Evolutionary conservation across 257 asterid genomes (phyloP), one percentile per base, ranked within the genome.

Genomic region (Solanum dulcamara): DNA sequence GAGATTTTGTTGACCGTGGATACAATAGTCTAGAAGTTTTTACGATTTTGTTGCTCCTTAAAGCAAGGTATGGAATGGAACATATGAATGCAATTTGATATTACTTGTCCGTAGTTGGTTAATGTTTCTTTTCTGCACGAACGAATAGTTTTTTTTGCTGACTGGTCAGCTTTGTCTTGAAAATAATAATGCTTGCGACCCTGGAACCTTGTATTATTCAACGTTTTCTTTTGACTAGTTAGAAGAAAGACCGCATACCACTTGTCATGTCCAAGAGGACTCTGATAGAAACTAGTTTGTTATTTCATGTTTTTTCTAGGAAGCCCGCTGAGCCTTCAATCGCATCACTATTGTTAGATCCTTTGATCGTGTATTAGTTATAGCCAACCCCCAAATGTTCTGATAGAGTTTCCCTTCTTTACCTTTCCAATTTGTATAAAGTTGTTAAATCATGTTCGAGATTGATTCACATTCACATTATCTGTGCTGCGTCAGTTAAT

Each of bases 1-100:
- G 99, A 86, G 99, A 96, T 89, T 96, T 96, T 90, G 99, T 96
- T 87, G 99, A 96, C 87, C 99, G 99, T 84, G 99, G 99, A 81
- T 96, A 96, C 86, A 96, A 96, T 88, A 96, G 99, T 91, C 92
- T 96, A 62, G 99, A 96, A 91, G 98, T 95, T 85, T 96, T 96
- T 91, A 94, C 98, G 79, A 96, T 96, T 87, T 93, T 96, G 87
- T 92, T 96, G 92, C 98, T 96, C 77, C 98, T 96, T 82, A 96
- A 96, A 89, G 99, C 99, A 81, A 96, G 99, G 99, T 97, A 87
- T 81, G 89, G 38, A 46, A 48, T 5, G 42, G 18, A 9, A 77
- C 44, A 15, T 77, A 26, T 28, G 26, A 9, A 46, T 79, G 17
- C 83, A 79, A 79, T 79, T 79, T 46, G 7, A 17, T 48, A 18